A percentile compares a stretch with the other conserved stretches of the same genome.
phyloP scores from a whole-genome alignment of 495 filamentous ascomycete species.

The Clavariopsis aquatica region DNA sequence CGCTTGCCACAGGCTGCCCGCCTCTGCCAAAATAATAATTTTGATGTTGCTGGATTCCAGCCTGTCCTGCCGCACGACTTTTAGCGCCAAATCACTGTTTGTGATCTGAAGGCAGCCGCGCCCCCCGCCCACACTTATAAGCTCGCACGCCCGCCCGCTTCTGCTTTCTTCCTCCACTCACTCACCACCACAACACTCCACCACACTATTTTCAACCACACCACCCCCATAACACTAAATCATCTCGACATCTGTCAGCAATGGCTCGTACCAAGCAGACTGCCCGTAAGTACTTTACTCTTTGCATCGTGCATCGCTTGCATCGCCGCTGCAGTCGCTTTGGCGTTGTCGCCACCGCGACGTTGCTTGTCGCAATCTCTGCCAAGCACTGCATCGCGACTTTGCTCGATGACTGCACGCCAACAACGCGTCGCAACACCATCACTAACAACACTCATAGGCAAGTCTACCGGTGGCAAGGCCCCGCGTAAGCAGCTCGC shows the following conservation, averaged over 20 bases:
- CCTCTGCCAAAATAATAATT: conserved; percentile 13
- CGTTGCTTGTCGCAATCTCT: conserved; percentile 1
- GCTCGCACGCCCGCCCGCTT: conserved; percentile 39
- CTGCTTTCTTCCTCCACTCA: conserved; percentile 53
- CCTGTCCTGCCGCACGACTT: conserved; percentile 19
- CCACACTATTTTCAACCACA: conserved; percentile 48
- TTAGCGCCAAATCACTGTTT: conserved; percentile 30
- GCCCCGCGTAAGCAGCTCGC: conserved; percentile 41
- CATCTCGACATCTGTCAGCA: conserved; percentile 22
- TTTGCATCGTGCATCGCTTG: conserved; percentile 23
- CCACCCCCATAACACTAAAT: conserved; percentile 37
- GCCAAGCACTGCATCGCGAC: conserved; percentile 22
- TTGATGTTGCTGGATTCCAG: conserved; percentile 23
- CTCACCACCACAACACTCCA: conserved; percentile 41
- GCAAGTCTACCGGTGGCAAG: conserved; percentile 42
- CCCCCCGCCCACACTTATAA: conserved; percentile 34
- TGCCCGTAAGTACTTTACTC: conserved; percentile 70
- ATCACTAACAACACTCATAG: conserved; percentile 52
- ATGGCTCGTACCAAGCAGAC: conserved; percentile 99
- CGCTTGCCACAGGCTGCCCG: conserved; percentile 5
- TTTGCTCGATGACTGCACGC: neutral
- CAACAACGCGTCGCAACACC: conserved; percentile 10
- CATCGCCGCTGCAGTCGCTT: conserved; percentile 30
- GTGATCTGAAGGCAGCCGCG: conserved; percentile 27
- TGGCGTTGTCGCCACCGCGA: conserved; percentile 27